Evolutionary conservation across 1,139 yeast genomes (phyloP).

Genomic region (Scheffersomyces lignicola): DNA sequence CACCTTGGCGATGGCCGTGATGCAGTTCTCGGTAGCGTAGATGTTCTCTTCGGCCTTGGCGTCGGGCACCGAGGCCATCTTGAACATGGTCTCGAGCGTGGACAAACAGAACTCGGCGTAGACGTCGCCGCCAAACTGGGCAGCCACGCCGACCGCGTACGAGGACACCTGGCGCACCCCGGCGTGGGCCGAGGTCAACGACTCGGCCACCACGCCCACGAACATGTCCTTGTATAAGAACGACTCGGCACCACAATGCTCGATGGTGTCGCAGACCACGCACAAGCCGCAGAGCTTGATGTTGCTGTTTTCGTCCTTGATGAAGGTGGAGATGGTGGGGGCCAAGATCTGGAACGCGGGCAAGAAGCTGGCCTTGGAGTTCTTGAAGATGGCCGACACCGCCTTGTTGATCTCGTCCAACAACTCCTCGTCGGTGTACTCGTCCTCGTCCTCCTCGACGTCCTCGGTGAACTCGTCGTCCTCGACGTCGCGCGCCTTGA

Average conservation of each 20-base stretch:
- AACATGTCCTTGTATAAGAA: slow-evolving; percentile 65
- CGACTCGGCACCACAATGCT: slow-evolving; percentile 72
- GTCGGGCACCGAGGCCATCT: slow-evolving; percentile 77
- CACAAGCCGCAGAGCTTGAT: slow-evolving; percentile 79
- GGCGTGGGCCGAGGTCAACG: slow-evolving; percentile 67
- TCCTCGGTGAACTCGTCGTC: slow-evolving; percentile 76
- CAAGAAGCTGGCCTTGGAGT: slow-evolving; percentile 57
- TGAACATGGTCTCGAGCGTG: slow-evolving; percentile 71
- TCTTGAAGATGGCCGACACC: slow-evolving; percentile 71
- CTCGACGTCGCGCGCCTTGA: slow-evolving; percentile 66
- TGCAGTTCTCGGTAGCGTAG: slow-evolving; percentile 84
- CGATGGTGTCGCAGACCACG: slow-evolving; percentile 76
- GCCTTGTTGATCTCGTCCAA: slow-evolving; percentile 83
- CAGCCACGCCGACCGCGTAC: slow-evolving; percentile 81
- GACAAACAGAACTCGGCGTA: slow-evolving; percentile 67
- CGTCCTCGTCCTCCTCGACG: slow-evolving; percentile 77
- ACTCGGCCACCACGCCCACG: slow-evolving; percentile 60
- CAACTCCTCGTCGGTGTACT: slow-evolving; percentile 85
- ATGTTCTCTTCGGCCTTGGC: slow-evolving; percentile 82
- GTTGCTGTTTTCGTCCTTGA: slow-evolving; percentile 66
- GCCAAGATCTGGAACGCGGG: slow-evolving; percentile 61
- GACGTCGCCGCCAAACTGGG: slow-evolving; percentile 69
- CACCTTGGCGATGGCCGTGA: slow-evolving; percentile 82
- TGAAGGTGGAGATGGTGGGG: slow-evolving; percentile 55
- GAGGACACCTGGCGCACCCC: slow-evolving; percentile 87